Evolutionary conservation across 2,329 filamentous ascomycete genomes (phyloP), one percentile per base, ranked within the genome.

Genomic region (Pseudocercospora crystallina): DNA sequence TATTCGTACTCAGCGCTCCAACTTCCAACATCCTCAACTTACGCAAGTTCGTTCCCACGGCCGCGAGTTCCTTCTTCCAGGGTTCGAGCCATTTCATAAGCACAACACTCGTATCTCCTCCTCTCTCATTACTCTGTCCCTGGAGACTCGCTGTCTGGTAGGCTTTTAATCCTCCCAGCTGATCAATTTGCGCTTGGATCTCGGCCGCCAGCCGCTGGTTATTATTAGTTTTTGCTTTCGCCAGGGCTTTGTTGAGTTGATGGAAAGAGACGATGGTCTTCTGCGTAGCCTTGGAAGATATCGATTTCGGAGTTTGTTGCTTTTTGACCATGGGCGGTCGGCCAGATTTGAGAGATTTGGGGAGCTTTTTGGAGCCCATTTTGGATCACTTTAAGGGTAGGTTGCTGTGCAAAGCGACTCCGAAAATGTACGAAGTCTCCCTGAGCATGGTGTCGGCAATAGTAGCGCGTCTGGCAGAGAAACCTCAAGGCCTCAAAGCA

Each of bases 1-100:
- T 99, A 34, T 80, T 80, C 2, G 84, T 87, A 60, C 89, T 95
- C 45, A 99, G 74, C 1, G 91, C 87, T 7, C 94, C 94, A 43
- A 99, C 84, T 71, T 99, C 94, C 5, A 99, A 82, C 73, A 97
- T 83, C 14, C 78, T 81, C 34, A 89, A 69, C 65, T 70, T 61
- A 14, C 3, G 43, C n/a, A n/a, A n/a, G n/a, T n/a, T 26, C 10
- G 5, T 43, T 14, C 46, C 35, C 0, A 39, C 8, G 5, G 26
- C 39, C 20, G 40, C 32, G 11, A 48, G 29, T 14, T 43, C 33
- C 4, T 34, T 10, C 43, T 35, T 43, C 14, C 52, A n/a, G 4
- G 43, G 47, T 13, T 53, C 11, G 29, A 86, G 69, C 83, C 83
- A 86, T 52, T 82, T 72, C 37, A 85, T 70, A 3, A 86, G 70